Evolutionary conservation across 2,329 filamentous ascomycete species (phyloP), one percentile per base, ranked within the genome.

Genomic region (Cercospora berteroae): DNA sequence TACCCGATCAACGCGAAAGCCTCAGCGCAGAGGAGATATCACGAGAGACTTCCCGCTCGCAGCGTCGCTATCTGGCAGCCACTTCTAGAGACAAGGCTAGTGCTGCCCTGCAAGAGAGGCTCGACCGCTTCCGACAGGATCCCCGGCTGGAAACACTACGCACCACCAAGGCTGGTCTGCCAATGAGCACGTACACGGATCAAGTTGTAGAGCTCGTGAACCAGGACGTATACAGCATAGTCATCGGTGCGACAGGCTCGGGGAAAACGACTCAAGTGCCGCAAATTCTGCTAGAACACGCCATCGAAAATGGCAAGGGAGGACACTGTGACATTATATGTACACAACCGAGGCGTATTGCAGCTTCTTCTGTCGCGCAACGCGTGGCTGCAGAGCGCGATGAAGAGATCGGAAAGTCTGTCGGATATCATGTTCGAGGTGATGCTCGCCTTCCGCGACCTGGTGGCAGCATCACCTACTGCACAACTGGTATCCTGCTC

Each of bases 211-310:
- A 63, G 16, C 48, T 63, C 27, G 75, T 84, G 18, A 74, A 79
- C 6, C 74, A 77, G 8, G 77, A 82, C 63, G 72, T 75, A 0
- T 82, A 81, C 71, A 82, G 79, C 69, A 81, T 85, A 57, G 77
- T 85, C 65, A 77, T 81, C 58, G 82, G 81, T 18, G 79, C 81
- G 27, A 82, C 81, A 48, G 82, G 81, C 2, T 81, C 79, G 55
- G 82, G 83, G 20, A 84, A 84, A 71, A 81, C 75, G 59, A 84
- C 83, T 5, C 84, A 86, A 73, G 78, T 85, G 8, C 83, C 84
- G n/a, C 84, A 85, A 68, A 83, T 86, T n/a, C 67, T 86, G 27
- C 74, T 86, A 2, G 83, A 85, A n/a, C 73, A 84, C 64, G 79
- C 80, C 2, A 83, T 83, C 55, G 69, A 74, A 6, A 66, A 70